Percentiles rank a stretch among this genome's conserved stretches.
Conservation (phyloP, 352 stramenopile species). For the Pythium oligandrum region DNA sequence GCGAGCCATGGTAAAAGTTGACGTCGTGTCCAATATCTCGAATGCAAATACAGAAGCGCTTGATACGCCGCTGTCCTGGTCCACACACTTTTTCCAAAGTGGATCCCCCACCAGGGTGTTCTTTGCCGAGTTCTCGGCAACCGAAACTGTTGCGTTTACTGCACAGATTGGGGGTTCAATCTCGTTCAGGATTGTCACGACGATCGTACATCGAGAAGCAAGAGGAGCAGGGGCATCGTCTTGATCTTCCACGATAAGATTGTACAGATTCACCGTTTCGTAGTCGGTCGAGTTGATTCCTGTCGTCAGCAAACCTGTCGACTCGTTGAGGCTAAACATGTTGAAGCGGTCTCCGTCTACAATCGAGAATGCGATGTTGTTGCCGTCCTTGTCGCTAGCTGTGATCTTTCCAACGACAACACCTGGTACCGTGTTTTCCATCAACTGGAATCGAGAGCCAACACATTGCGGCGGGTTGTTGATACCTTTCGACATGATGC, state of each 20-base stretch:
- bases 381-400: slow-evolving; percentile 30
- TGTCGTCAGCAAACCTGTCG: slow-evolving; percentile 31
- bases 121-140: slow-evolving; percentile 21
- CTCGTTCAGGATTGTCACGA: slow-evolving; percentile 42
- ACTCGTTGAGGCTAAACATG: slow-evolving; percentile 43
- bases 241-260: slow-evolving; percentile 32
- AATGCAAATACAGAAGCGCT: slow-evolving; percentile 27
- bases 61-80: slow-evolving; percentile 32
- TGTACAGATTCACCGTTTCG: slow-evolving; percentile 31
- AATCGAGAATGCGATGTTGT: slow-evolving; percentile 37
- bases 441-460: slow-evolving; percentile 21
- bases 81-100: slow-evolving; percentile 36
- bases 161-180: slow-evolving; percentile 24
- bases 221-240: slow-evolving; percentile 38
- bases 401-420: slow-evolving; percentile 19
- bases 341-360: slow-evolving; percentile 27
- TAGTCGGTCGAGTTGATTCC: slow-evolving; percentile 42
- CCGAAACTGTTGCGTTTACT: not conserved
- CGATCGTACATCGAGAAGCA: slow-evolving; percentile 22
- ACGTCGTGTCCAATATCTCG: slow-evolving; percentile 22
- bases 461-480: slow-evolving; percentile 45
- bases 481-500: slow-evolving; percentile 35
- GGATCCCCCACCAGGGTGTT: slow-evolving; percentile 22
- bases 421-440: slow-evolving; percentile 36
- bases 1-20: slow-evolving; percentile 15